Conservation (phyloP, 2,329 filamentous ascomycete genomes). For the Blumeriella jaapii region DNA sequence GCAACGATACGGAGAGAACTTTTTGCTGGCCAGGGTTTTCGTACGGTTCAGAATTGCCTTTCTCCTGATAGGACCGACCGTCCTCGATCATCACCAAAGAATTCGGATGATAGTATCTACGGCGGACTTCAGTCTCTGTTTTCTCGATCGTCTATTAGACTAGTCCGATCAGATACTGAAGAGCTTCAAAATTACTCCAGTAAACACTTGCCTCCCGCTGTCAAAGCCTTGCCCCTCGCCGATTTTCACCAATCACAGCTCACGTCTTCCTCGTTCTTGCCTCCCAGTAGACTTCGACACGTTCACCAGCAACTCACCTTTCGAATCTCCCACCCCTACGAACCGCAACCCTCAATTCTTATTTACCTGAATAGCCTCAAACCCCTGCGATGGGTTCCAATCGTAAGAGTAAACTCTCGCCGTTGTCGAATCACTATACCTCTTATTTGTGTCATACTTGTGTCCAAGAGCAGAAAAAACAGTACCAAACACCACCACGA, state of each 20-base stretch:
- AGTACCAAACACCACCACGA: neutral
- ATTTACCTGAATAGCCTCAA: neutral
- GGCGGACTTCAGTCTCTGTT: too few species aligned
- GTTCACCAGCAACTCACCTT: neutral
- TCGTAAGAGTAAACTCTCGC: constrained; percentile 5
- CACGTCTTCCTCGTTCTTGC: constrained; percentile 1
- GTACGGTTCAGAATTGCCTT: too few species aligned
- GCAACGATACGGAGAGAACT: too few species aligned
- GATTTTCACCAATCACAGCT: constrained; percentile 1
- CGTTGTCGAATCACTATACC: constrained; percentile 5
- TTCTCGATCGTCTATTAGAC: too few species aligned
- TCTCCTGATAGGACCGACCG: too few species aligned
- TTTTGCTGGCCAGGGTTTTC: too few species aligned
- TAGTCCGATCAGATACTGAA: too few species aligned
- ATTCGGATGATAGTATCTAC: too few species aligned
- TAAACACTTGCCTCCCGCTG: too few species aligned
- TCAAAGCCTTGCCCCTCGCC: constrained; percentile 1
- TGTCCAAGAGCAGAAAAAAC: neutral
- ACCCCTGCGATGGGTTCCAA: constrained; percentile 9
- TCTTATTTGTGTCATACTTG: neutral
- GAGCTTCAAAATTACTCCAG: too few species aligned
- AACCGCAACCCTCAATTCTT: neutral
- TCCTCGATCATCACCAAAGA: too few species aligned
- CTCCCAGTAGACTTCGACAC: neutral
- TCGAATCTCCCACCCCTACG: neutral